Percentiles rank a stretch among this genome's conserved stretches.
Conservation (phyloP, 83 land plant species). For the Isoetes engelmannii region DNA sequence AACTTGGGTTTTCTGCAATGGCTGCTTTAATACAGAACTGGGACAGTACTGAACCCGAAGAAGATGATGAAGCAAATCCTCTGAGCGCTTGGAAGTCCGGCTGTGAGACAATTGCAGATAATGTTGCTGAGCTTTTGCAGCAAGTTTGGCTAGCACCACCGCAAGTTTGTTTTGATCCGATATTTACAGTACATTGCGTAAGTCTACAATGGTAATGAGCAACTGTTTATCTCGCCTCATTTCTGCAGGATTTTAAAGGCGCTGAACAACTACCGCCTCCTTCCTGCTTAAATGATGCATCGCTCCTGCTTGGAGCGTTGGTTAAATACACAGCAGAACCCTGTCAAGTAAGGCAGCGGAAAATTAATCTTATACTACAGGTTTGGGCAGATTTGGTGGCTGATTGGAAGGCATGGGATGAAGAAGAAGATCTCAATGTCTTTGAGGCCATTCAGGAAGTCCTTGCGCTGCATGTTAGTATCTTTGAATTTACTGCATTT, state of each 20-base stretch:
- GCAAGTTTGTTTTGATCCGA: slow-evolving; percentile 13
- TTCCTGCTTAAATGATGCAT: slow-evolving; percentile 62
- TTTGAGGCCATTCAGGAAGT: slow-evolving; percentile 60
- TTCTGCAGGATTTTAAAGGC: slow-evolving; percentile 33
- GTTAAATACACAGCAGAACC: slow-evolving; percentile 30
- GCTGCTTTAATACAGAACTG: slow-evolving; percentile 53
- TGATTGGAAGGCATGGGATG: slow-evolving; percentile 83
- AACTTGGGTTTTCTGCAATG: slow-evolving; percentile 63
- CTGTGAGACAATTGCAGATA: slow-evolving; percentile 33
- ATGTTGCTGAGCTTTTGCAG: slow-evolving; percentile 56
- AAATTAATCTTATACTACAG: slow-evolving; percentile 42
- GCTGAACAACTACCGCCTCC: slow-evolving; percentile 34
- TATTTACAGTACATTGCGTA: too few species aligned
- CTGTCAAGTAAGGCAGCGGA: slow-evolving; percentile 19
- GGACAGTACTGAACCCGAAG: slow-evolving; percentile 53
- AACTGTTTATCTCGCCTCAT: neutral
- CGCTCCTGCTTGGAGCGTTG: slow-evolving; percentile 43
- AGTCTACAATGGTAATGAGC: neutral
- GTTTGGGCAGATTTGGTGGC: slow-evolving; percentile 64
- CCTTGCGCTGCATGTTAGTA: slow-evolving; percentile 31
- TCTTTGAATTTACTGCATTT: neutral
- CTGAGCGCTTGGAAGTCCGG: slow-evolving; percentile 32
- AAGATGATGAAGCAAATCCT: slow-evolving; percentile 19
- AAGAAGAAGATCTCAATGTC: slow-evolving; percentile 60
- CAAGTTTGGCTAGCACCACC: slow-evolving; percentile 47